These are phyloP conservation scores for Hypoxylon crocopeplum DNA, from an alignment of 495 filamentous ascomycete genomes.

Conservation along the genomic window DNA sequence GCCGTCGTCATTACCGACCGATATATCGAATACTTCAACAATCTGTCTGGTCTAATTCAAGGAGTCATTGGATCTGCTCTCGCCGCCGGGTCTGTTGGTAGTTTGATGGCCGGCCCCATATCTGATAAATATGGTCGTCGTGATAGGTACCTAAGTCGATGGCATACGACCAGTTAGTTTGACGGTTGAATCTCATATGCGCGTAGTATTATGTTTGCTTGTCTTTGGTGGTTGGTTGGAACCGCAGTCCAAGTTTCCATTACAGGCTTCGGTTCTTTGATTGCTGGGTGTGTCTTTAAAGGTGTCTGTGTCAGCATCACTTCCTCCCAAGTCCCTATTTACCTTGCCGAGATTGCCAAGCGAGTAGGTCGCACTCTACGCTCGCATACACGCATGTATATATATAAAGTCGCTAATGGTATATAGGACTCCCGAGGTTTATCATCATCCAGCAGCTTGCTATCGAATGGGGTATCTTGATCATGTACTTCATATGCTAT, in stretches of 20 bases:
- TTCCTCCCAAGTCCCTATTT: conserved; percentile 82
- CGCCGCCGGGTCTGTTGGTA: conserved; percentile 71
- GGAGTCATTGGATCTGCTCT: conserved; percentile 71
- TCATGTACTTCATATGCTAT: conserved; percentile 54
- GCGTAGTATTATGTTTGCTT: conserved; percentile 65
- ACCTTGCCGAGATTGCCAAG: conserved; percentile 75
- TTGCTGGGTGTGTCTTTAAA: conserved; percentile 74
- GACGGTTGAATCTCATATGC: conserved; percentile 11
- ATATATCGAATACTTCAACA: conserved; percentile 71
- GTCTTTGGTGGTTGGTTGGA: conserved; percentile 73
- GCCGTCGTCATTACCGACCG: conserved; percentile 75
- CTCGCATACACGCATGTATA: not conserved
- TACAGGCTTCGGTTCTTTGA: conserved; percentile 66
- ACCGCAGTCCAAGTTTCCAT: conserved; percentile 70
- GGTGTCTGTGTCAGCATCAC: conserved; percentile 78
- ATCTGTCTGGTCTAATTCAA: conserved; percentile 67
- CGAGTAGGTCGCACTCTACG: conserved; percentile 58
- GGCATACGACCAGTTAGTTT: not conserved
- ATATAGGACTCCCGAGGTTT: conserved; percentile 55
- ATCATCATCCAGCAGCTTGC: conserved; percentile 79
- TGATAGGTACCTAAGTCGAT: conserved; percentile 44
- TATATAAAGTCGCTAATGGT: not conserved
- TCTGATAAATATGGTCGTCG: conserved; percentile 72
- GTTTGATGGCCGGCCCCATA: conserved; percentile 67
- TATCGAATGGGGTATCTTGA: conserved; percentile 72